Evolutionary conservation across 108 stramenopile genomes (phyloP).

Genomic region (Fragilariopsis cylindrus): DNA sequence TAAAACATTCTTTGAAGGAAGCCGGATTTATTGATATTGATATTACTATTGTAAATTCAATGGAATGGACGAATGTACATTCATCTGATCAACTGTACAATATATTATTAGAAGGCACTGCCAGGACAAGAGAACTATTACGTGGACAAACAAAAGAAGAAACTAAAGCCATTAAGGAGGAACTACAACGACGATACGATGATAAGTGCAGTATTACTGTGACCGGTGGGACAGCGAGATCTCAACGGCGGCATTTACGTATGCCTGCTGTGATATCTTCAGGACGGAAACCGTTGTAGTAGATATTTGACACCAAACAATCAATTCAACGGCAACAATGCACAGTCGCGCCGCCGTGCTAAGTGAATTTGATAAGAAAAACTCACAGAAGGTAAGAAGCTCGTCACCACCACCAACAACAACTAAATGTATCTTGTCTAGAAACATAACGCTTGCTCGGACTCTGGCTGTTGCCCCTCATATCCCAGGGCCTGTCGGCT

Average conservation of each 20-base stretch:
- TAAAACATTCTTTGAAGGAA: not conserved
- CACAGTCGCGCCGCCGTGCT: too few relatives aligned
- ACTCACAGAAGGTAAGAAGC: too few relatives aligned
- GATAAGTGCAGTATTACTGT: not conserved
- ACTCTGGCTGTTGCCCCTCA: too few relatives aligned
- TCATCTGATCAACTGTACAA: not conserved
- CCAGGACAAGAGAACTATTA: slow-evolving; percentile 4
- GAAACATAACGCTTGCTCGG: too few relatives aligned
- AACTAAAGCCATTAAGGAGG: not conserved
- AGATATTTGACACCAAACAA: not conserved
- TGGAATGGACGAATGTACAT: slow-evolving; percentile 6
- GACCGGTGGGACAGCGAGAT: too few relatives aligned
- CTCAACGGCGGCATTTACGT: not conserved
- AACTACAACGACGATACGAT: not conserved
- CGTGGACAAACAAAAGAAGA: not conserved
- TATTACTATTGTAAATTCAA: not conserved
- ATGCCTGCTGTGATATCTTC: slow-evolving; percentile 14
- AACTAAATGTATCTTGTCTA: too few relatives aligned
- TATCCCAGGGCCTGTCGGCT: too few relatives aligned
- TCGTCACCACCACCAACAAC: too few relatives aligned
- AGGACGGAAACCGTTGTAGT: not conserved
- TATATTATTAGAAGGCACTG: not conserved
- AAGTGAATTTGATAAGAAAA: too few relatives aligned
- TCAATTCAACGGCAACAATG: too few relatives aligned
- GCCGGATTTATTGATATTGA: slow-evolving; percentile 3